A percentile compares a stretch with the other conserved stretches of the same genome.
Evolutionary conservation across 108 stramenopile genomes (phyloP).

Genomic region (Cyclotella atomus): DNA sequence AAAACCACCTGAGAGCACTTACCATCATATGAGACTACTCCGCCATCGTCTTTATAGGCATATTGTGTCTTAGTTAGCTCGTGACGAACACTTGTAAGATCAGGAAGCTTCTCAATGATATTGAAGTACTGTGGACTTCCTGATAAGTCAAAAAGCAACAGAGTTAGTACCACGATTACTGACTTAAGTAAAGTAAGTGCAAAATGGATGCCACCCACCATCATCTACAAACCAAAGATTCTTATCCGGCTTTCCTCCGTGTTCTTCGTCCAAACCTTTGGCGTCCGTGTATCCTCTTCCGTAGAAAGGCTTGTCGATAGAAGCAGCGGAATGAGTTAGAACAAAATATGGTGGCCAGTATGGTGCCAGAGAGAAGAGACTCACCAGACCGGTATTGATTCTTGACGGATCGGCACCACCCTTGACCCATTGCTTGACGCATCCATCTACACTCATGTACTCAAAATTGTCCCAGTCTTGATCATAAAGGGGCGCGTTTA

Average conservation of each 20-base stretch:
- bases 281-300: constrained; percentile 20
- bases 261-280: constrained; percentile 11
- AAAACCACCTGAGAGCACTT: background rate
- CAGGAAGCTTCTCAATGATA: constrained; percentile 12
- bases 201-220: no score
- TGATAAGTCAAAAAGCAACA: no score
- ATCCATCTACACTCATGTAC: constrained; percentile 19
- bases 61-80: constrained; percentile 37
- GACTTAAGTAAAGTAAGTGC: no score
- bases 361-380: background rate
- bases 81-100: constrained; percentile 27
- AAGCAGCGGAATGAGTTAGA: background rate
- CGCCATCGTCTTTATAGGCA: constrained; percentile 31
- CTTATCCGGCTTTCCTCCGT: constrained; percentile 15
- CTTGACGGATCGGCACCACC: background rate
- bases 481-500: constrained; percentile 34
- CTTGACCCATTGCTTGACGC: constrained; percentile 23
- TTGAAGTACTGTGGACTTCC: constrained; percentile 33
- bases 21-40: constrained; percentile 35
- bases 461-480: constrained; percentile 10
- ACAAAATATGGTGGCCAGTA: background rate
- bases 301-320: constrained; percentile 3
- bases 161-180: no score
- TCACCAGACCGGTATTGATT: background rate
- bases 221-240: constrained; percentile 31